Evolutionary conservation across 208 protist species (phyloP), one percentile per base, ranked within the genome.

Genomic region (Acanthamoeba rhysodes): DNA sequence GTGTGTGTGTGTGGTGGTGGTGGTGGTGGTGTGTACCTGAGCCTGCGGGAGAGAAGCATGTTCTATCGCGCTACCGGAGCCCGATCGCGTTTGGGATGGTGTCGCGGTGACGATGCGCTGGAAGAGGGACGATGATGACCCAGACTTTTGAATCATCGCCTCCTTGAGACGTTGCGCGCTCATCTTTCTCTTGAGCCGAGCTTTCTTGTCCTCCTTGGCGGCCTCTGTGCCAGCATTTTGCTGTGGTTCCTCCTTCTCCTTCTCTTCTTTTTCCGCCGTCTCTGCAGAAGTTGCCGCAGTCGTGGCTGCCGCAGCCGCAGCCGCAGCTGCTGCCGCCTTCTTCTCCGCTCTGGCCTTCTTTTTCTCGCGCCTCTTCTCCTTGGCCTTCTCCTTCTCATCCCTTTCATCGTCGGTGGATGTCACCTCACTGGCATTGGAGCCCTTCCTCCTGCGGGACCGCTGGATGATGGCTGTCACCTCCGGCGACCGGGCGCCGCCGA

Each of bases 91-190:
- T 12, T 45, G 10, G 12, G 34, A 24, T 12, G 72, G 72, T 16
- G 72, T 45, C 20, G 72, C 72, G 16, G 72, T 80, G 37, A 80
- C 34, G 72, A 80, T 80, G 32, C 72, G 72, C 72, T 80, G 72
- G 72, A 80, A 80, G 34, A 80, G 37, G 16, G 72, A 48, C 27
- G 72, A 80, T 34, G 72, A 37, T 29, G 72, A 80, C 9, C 72
- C 72, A 48, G 45, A 48, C 29, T 34, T 80, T 29, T 80, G 72
- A 29, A 80, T 48, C 29, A 80, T 80, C 16, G 72, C 22, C 16
- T 80, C 72, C 72, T 48, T 37, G 37, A 80, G 27, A 24, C 72
- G 29, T 24, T 80, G 72, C 34, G 72, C 72, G 72, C 72, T 80
- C 2, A 48, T 10, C 29, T 48, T 80, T 22, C 72, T 80, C 37